Base-by-base conservation (phyloP, 768 basidiomycete species). In the Collybia sordida region DNA sequence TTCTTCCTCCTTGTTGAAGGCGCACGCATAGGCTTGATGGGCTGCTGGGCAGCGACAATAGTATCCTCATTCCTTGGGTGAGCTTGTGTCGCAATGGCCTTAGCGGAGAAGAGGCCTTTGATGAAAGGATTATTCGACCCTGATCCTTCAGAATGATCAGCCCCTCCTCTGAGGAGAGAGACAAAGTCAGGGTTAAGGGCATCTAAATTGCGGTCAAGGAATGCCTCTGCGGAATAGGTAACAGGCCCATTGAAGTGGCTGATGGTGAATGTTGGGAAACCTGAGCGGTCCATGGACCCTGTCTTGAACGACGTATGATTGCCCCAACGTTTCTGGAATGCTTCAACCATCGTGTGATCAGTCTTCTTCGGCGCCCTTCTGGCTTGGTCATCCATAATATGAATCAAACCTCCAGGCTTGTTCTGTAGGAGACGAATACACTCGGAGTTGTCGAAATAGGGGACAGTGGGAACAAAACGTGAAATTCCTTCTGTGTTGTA, bases 361-460 rank as follows among this genome's bases (percentile, higher is more conserved):
- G 87, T 95, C 81, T 95, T 94, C 71, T 93, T 95, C 51, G 83
- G 86, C 49, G 81, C 79, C 34, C 90, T 78, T 11, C 88, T 80
- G 1, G 94, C 90, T 67, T 97, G 94, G 63, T 98, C 96, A 62
- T 98, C 95, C 88, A 98, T 92, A 67, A 98, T 98, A 60, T 96
- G 93, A 46, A 98, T 85, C 25, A 99, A 74, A 1, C 97, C 97
- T 8, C 94, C 95, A 1, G 91, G 93, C 47, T 75, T 75, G 62
- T 92, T 87, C 62, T 93, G 88, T 36, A 98, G 71, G 24, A 99
- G 74, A 6, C 92, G 82, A 24, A 98, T 68, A 57, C 91, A 93
- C 63, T 98, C 95, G 8, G 86, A 66, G 65, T 98, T 98, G 70
- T 96, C 92, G 64, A 92, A 92, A 72, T 88, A 95, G 0, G 86